Percentiles rank a stretch among this genome's conserved stretches.
Conservation (phyloP, 768 basidiomycete species). For the Leccinum broughii region DNA sequence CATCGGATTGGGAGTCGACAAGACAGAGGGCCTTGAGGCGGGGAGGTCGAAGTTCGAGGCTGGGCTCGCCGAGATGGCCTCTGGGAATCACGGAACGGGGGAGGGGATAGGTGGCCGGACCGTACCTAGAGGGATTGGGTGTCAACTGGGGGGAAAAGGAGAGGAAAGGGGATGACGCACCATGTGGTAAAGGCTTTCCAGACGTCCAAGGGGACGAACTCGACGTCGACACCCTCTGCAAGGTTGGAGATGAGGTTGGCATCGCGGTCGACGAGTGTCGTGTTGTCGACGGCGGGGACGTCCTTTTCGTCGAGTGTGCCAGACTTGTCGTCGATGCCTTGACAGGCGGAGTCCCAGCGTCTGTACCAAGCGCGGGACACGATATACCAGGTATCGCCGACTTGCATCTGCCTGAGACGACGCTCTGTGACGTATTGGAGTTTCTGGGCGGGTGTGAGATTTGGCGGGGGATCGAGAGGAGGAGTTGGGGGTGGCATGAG, state of each 20-base stretch:
- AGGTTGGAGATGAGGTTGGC: constrained; percentile 46
- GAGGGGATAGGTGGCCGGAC: constrained; percentile 52
- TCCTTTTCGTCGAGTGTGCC: constrained; percentile 60
- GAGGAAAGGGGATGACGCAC: constrained; percentile 31
- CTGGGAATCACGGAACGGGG: constrained; percentile 67
- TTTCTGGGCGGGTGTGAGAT: constrained; percentile 46
- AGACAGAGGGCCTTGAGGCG: constrained; percentile 57
- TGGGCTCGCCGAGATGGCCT: constrained; percentile 48
- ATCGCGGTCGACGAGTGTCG: constrained; percentile 55
- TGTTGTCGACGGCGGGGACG: constrained; percentile 77
- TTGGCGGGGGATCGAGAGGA: constrained; percentile 22
- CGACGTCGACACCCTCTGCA: constrained; percentile 58
- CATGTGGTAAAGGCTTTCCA: constrained; percentile 50
- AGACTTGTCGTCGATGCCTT: constrained; percentile 68
- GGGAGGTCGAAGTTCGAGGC: constrained; percentile 75
- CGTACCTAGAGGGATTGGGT: constrained; percentile 61
- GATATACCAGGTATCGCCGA: constrained; percentile 79
- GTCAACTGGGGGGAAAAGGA: constrained; percentile 2
- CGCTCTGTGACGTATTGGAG: constrained; percentile 49
- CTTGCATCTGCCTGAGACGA: constrained; percentile 49
- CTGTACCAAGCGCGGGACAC: constrained; percentile 71
- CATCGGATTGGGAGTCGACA: constrained; percentile 27
- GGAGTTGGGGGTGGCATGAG: constrained; percentile 29
- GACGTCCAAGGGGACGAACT: too few relatives aligned
- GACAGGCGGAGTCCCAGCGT: constrained; percentile 72